A percentile compares a stretch with the other conserved stretches of the same genome.
phyloP scores from a whole-genome alignment of 192 early-diverging fungal genomes.

The Backusella sp. region DNA sequence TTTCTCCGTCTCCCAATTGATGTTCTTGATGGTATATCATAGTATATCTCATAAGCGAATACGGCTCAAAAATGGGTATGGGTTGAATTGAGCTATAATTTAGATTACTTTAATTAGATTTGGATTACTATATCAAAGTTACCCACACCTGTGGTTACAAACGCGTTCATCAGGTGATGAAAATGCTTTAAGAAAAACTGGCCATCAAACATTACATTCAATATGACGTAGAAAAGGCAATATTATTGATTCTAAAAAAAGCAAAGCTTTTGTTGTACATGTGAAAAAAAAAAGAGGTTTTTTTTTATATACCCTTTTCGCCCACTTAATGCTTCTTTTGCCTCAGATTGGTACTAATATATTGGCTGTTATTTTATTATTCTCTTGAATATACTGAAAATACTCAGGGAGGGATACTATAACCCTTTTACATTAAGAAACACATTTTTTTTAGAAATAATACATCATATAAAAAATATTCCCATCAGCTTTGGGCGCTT shows the following conservation, averaged over 20 bases:
- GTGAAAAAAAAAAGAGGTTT: not conserved
- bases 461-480: not conserved
- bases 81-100: not conserved
- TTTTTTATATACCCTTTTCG: not conserved
- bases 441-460: not conserved
- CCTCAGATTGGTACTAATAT: not conserved
- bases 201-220: not conserved
- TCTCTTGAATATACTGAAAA: not conserved
- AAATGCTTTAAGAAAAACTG: not conserved
- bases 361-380: not conserved
- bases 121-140: not conserved
- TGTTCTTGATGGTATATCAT: not conserved
- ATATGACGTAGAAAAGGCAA: conserved; percentile 2
- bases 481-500: not conserved
- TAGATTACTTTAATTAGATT: not conserved
- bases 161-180: conserved; percentile 4
- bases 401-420: not conserved
- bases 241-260: not conserved
- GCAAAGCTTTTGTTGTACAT: conserved; percentile 1
- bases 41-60: not conserved
- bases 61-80: not conserved
- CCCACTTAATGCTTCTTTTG: not conserved
- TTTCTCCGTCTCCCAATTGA: not conserved
- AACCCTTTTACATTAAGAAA: not conserved
- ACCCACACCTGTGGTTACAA: conserved; percentile 2